Percentiles rank a stretch among this genome's conserved stretches.
These are phyloP conservation scores for Drechmeria coniospora DNA, from an alignment of 2,329 filamentous ascomycete species.

Conservation along the genomic window DNA sequence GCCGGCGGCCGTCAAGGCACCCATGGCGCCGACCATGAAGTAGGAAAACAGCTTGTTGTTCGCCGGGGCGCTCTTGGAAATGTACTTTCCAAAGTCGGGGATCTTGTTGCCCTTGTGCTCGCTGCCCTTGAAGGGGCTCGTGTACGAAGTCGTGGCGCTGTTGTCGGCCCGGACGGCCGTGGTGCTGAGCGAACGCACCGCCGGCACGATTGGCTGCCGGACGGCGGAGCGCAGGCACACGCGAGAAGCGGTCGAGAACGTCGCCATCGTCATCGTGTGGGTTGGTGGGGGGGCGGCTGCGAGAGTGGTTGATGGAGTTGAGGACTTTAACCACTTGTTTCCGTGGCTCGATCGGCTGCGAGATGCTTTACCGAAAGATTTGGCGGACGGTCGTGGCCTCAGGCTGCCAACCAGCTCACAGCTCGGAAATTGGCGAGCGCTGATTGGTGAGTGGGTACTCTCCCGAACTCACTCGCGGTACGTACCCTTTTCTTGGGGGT, in stretches of 20 bases:
- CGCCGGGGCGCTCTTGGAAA: constrained; percentile 49
- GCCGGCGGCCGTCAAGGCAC: constrained; percentile 78
- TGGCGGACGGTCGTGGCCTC: constrained; percentile 23
- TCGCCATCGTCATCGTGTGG: constrained; percentile 49
- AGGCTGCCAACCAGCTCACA: constrained; percentile 21
- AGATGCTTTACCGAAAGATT: constrained; percentile 26
- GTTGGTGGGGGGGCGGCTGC: constrained; percentile 5
- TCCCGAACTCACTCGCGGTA: constrained; percentile 16
- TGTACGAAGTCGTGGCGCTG: constrained; percentile 33
- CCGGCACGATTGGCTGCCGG: constrained; percentile 17
- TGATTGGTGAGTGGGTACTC: constrained; percentile 26
- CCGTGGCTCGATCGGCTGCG: constrained; percentile 12
- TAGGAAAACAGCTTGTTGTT: constrained; percentile 85
- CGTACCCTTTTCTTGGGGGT: constrained; percentile 3
- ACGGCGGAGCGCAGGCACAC: constrained; percentile 47
- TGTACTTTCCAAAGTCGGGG: constrained; percentile 82
- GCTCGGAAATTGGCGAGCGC: constrained; percentile 29
- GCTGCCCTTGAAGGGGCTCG: constrained; percentile 50
- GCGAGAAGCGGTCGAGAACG: constrained; percentile 53
- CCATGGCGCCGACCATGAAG: constrained; percentile 97
- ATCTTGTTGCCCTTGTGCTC: constrained; percentile 49
- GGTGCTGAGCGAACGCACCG: constrained; percentile 41
- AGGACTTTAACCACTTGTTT: constrained; percentile 9
- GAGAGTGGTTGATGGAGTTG: constrained; percentile 10
- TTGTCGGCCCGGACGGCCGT: constrained; percentile 34